phyloP scores from a whole-genome alignment of 106 monocot species.

The Dioscorea zingiberensis region DNA sequence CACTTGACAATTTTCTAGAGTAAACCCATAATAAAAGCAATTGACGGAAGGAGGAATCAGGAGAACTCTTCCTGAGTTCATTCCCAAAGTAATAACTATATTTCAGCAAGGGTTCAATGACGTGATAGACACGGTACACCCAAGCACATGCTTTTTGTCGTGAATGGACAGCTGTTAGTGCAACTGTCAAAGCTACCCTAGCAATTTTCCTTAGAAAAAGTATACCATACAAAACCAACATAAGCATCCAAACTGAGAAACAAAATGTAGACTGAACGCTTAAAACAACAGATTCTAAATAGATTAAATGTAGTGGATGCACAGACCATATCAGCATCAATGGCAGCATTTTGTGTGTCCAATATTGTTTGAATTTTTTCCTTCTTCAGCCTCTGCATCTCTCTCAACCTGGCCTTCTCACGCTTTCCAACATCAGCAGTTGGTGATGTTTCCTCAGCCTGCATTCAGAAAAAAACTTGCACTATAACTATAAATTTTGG shows the following conservation, averaged over 20 bases:
- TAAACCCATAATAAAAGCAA: neutral
- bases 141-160: too few relatives aligned
- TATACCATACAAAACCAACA: too few relatives aligned
- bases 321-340: conserved; percentile 68
- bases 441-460: conserved; percentile 14
- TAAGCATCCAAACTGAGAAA: too few relatives aligned
- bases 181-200: too few relatives aligned
- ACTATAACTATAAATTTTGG: too few relatives aligned
- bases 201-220: neutral
- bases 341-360: conserved; percentile 53
- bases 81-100: too few relatives aligned
- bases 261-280: too few relatives aligned
- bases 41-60: too few relatives aligned
- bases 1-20: neutral
- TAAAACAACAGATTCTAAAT: neutral
- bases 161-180: too few relatives aligned
- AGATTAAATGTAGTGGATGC: neutral
- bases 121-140: too few relatives aligned
- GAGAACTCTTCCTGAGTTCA: too few relatives aligned
- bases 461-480: neutral
- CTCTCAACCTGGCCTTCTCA: conserved; percentile 49
- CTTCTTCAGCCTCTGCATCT: conserved; percentile 62
- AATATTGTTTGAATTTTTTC: conserved; percentile 59
- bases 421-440: conserved; percentile 41
- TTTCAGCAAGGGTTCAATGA: too few relatives aligned